phyloP scores from a whole-genome alignment of 1,284 basidiomycete species.

The Ganoderma meredithae region DNA sequence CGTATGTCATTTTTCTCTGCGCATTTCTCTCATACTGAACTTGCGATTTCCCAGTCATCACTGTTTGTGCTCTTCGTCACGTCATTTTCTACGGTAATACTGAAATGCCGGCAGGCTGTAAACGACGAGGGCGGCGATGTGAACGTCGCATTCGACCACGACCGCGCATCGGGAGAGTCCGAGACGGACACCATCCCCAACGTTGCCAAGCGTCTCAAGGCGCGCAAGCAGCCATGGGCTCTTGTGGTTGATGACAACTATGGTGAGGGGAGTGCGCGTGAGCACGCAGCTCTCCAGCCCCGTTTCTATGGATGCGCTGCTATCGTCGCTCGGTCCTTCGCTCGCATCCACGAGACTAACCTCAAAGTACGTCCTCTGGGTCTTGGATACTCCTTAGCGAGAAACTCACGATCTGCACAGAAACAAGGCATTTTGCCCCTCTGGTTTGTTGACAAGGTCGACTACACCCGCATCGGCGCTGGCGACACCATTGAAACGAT shows the following conservation, averaged over 20 bases:
- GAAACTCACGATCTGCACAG: constrained; percentile 46
- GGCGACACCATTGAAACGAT: constrained; percentile 74
- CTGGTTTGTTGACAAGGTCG: constrained; percentile 88
- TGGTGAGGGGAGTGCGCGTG: constrained; percentile 97
- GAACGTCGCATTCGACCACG: constrained; percentile 87
- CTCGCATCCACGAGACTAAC: constrained; percentile 98
- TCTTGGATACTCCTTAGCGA: background rate
- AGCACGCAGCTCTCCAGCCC: constrained; percentile 97
- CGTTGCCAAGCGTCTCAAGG: constrained; percentile 88
- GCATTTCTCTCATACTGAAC: constrained; percentile 40
- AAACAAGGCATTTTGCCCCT: constrained; percentile 96
- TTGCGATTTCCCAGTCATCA: constrained; percentile 58
- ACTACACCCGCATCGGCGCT: constrained; percentile 85
- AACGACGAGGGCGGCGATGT: constrained; percentile 94
- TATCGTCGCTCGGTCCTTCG: constrained; percentile 93
- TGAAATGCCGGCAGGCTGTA: constrained; percentile 61
- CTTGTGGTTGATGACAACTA: constrained; percentile 97
- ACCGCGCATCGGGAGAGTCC: constrained; percentile 53
- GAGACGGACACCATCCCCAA: constrained; percentile 85
- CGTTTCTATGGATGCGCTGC: constrained; percentile 91
- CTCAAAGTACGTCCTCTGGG: constrained; percentile 68
- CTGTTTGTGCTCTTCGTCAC: constrained; percentile 41
- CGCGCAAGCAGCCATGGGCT: constrained; percentile 88
- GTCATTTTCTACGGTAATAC: background rate
- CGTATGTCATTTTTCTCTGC: constrained; percentile 57